Evolutionary conservation across 495 filamentous ascomycete genomes (phyloP), one percentile per base, ranked within the genome.

Genomic region (Aspergillus ellipticus): DNA sequence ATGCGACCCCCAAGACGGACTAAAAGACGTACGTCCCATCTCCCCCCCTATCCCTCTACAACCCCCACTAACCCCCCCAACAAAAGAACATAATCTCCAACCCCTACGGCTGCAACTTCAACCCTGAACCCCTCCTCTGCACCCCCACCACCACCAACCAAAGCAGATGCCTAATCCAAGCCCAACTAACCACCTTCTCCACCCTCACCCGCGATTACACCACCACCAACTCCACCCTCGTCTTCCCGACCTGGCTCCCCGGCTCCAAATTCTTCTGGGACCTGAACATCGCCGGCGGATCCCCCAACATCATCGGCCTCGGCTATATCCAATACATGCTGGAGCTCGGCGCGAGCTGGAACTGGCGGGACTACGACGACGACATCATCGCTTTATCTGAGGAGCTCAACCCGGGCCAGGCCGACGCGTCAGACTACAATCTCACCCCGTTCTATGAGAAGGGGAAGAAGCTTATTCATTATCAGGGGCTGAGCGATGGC

Each of bases 391-490:
- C 65, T n/a, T 54, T 76, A 15, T 63, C 70, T 8, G 62, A 67
- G 19, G 55, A 58, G 16, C 58, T 72, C 15, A 65, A 71, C 39
- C 61, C 69, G 0, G 67, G 69, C 9, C 58, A 62, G 58, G 70
- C 58, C 59, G 78, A 74, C 6, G 80, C 80, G 0, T 61, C 73
- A 46, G 56, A 76, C 42, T 80, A 73, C 61, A 71, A 80, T 54
- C 61, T 84, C 43, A 60, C 72, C 0, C 54, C 64, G 0, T 84
- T 83, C 65, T 62, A 71, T 7, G 53, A 61, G 4, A 65, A 66
- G 20, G 80, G 81, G 4, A 78, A 78, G 22, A 85, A 84, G 64
- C 65, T 83, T 21, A 49, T 84, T 50, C 63, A 76, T 42, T 84
- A 83, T 60, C 81, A 84, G 51, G 81, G 82, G 0, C 47, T 69